Percentiles rank a stretch among this genome's conserved stretches.
These are phyloP conservation scores for Corymbia maculata DNA, from an alignment of 345 rosid genomes.

Conservation along the genomic window DNA sequence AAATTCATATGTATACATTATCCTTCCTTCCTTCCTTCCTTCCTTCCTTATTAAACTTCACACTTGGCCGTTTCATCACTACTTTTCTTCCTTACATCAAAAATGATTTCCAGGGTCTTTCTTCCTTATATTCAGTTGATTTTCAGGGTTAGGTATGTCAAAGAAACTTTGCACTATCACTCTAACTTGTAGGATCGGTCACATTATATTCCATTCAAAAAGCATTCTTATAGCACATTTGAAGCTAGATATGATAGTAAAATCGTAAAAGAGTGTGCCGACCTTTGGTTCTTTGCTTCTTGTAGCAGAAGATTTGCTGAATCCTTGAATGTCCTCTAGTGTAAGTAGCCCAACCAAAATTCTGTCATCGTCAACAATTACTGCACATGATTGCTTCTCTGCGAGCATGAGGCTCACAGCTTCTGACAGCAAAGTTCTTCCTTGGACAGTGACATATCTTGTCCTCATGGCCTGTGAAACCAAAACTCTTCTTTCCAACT, in stretches of 20 bases:
- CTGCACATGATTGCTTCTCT: slow-evolving; percentile 85
- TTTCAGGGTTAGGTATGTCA: not conserved
- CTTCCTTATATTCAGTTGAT: not conserved
- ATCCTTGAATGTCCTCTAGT: slow-evolving; percentile 54
- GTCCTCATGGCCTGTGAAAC: slow-evolving; percentile 94
- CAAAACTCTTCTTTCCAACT: slow-evolving; percentile 30
- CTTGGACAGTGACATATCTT: slow-evolving; percentile 54
- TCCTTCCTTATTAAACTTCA: not conserved
- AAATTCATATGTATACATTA: not conserved
- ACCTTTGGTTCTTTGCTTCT: slow-evolving; percentile 44
- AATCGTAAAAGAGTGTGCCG: not conserved
- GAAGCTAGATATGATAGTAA: not conserved
- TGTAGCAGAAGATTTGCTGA: slow-evolving; percentile 29
- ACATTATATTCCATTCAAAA: not conserved
- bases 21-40: not conserved
- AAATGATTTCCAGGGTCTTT: not conserved
- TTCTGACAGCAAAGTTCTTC: slow-evolving; percentile 62
- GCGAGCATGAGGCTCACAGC: slow-evolving; percentile 71
- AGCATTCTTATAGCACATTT: not conserved
- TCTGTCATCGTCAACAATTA: slow-evolving; percentile 62
- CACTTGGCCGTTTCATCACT: not conserved
- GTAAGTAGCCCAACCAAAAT: slow-evolving; percentile 56
- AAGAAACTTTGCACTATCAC: not conserved
- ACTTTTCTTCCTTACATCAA: not conserved
- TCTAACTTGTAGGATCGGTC: not conserved